These are phyloP conservation scores for Ceratocystis ficicola DNA, from an alignment of 2,329 filamentous ascomycete genomes.

Conservation along the genomic window DNA sequence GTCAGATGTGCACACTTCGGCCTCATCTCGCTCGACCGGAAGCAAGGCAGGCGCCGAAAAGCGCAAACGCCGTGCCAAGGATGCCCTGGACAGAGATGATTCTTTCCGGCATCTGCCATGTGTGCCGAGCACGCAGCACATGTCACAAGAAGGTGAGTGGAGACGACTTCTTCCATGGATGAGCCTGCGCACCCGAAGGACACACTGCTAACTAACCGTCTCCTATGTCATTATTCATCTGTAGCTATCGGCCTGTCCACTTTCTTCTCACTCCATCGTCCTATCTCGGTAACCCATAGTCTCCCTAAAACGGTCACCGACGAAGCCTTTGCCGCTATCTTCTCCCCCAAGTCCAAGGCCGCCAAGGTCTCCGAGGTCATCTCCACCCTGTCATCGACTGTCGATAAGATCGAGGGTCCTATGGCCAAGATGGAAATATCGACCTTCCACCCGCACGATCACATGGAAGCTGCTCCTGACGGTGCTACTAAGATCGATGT, in stretches of 20 bases:
- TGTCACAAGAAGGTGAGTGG: slow-evolving; percentile 49
- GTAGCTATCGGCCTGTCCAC: slow-evolving; percentile 75
- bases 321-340: slow-evolving; percentile 74
- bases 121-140: slow-evolving; percentile 62
- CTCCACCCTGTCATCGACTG: slow-evolving; percentile 50
- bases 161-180: neutral
- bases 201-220: slow-evolving; percentile 23
- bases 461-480: slow-evolving; percentile 35
- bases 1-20: slow-evolving; percentile 34
- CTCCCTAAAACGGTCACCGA: slow-evolving; percentile 61
- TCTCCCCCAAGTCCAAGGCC: slow-evolving; percentile 44
- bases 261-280: slow-evolving; percentile 93
- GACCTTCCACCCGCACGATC: slow-evolving; percentile 26
- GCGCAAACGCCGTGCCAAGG: slow-evolving; percentile 48
- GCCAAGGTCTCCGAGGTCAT: slow-evolving; percentile 50
- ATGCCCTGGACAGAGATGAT: slow-evolving; percentile 35
- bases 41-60: slow-evolving; percentile 40
- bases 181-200: neutral
- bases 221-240: neutral
- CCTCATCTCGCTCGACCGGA: slow-evolving; percentile 33
- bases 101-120: slow-evolving; percentile 51
- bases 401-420: slow-evolving; percentile 47
- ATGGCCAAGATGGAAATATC: slow-evolving; percentile 42
- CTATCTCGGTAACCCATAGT: slow-evolving; percentile 75
- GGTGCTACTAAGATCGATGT: slow-evolving; percentile 40